Percentiles rank a stretch among this genome's conserved stretches.
Conservation (phyloP, 1,139 yeast species). For the Nematodospora anomalae region DNA sequence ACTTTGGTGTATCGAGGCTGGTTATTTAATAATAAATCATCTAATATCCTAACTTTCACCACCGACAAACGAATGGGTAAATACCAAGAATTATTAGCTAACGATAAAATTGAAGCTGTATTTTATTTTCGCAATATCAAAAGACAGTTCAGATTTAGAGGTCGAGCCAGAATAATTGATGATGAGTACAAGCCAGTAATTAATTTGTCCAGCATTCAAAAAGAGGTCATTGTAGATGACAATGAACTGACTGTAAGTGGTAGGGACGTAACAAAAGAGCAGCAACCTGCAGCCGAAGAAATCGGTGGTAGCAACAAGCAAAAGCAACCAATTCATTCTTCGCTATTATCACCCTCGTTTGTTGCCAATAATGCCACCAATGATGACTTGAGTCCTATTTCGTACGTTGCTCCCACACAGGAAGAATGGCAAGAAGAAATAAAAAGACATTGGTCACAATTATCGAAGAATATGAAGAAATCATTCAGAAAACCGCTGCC, state of each 20-base stretch:
- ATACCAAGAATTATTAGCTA: conserved; percentile 49
- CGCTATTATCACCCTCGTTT: conserved; percentile 30
- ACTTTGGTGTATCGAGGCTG: conserved; percentile 77
- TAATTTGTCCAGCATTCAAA: conserved; percentile 27
- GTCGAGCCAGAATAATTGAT: conserved; percentile 54
- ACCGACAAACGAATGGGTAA: conserved; percentile 74
- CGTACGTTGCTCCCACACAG: conserved; percentile 47
- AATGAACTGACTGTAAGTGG: conserved; percentile 10
- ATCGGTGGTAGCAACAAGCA: conserved; percentile 8
- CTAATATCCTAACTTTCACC: conserved; percentile 67
- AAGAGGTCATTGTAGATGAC: conserved; percentile 11
- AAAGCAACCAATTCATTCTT: conserved; percentile 21
- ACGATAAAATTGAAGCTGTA: conserved; percentile 70
- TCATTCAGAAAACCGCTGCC: conserved; percentile 76
- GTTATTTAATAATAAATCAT: conserved; percentile 65
- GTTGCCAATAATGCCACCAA: conserved; percentile 8
- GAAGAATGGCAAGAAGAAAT: conserved; percentile 70
- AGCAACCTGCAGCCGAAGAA: not conserved
- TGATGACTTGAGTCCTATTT: conserved; percentile 7
- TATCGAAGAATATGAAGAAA: conserved; percentile 60
- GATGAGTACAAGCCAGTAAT: conserved; percentile 33
- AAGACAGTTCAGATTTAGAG: conserved; percentile 73
- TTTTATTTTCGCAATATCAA: conserved; percentile 63
- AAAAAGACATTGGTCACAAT: conserved; percentile 57
- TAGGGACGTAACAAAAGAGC: not conserved